Conservation (phyloP, 805 yeast genomes). For the Clavispora vitiphila region DNA sequence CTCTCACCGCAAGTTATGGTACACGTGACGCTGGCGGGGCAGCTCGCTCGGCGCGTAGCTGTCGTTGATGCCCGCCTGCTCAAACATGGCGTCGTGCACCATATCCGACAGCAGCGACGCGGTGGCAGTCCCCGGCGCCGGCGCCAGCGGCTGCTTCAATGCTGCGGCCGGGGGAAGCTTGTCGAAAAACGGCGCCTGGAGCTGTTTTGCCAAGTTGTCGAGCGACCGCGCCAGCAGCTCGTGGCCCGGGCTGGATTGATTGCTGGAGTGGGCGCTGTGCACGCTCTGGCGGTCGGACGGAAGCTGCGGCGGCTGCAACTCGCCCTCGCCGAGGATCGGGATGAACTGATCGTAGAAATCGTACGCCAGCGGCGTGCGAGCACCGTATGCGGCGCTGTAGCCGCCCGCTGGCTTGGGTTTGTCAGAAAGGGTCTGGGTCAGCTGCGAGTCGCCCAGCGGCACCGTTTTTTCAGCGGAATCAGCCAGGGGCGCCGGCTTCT, state of each 20-base stretch:
- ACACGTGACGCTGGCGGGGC: background rate
- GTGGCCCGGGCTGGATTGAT: conserved; percentile 6
- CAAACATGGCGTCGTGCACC: conserved; percentile 10
- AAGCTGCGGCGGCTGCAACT: conserved; percentile 7
- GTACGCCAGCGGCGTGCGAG: conserved; percentile 24
- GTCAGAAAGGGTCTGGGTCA: conserved; percentile 1
- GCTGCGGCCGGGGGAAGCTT: conserved; percentile 34
- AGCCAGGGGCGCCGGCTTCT: background rate
- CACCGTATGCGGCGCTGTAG: background rate
- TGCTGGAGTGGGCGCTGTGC: conserved; percentile 7
- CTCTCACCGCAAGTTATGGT: background rate
- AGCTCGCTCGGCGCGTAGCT: conserved; percentile 16
- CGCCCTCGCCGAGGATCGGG: conserved; percentile 27
- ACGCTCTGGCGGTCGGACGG: conserved; percentile 7
- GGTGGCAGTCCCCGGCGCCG: conserved; percentile 1
- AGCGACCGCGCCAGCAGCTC: conserved; percentile 14
- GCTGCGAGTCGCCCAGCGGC: background rate
- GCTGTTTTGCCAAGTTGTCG: conserved; percentile 37
- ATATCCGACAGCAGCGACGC: conserved; percentile 25
- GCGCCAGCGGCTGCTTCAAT: conserved; percentile 13
- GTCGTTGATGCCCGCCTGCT: conserved; percentile 27
- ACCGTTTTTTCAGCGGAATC: no score
- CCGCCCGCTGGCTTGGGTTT: background rate
- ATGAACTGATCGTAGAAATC: conserved; percentile 41
- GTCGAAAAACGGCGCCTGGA: conserved; percentile 33